phyloP scores from a whole-genome alignment of 169 alveolate genomes.

The Amoebophrya sp. region DNA sequence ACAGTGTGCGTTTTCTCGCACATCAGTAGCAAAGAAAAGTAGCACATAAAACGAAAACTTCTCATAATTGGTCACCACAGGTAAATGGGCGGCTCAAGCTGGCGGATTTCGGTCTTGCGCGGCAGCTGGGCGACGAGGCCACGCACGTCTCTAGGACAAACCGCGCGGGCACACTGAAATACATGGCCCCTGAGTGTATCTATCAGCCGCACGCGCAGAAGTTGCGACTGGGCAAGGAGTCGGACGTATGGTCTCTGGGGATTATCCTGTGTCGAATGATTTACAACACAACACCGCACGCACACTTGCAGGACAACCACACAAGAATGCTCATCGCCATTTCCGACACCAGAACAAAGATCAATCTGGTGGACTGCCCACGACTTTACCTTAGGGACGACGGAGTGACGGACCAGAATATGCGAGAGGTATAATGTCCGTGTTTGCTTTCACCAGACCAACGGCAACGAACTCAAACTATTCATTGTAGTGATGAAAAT shows the following conservation, averaged over 20 bases:
- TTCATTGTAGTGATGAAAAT: too few species aligned
- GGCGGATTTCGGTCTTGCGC: constrained; percentile 2
- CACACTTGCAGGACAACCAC: constrained; percentile 22
- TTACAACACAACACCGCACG: constrained; percentile 14
- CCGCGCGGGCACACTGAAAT: constrained; percentile 6
- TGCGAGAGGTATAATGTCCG: too few species aligned
- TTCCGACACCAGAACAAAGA: neutral
- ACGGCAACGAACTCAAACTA: too few species aligned
- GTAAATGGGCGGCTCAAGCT: neutral
- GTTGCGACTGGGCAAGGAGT: neutral
- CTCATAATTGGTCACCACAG: too few species aligned
- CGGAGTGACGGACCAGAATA: neutral
- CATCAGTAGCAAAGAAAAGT: too few species aligned
- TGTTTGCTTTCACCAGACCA: too few species aligned
- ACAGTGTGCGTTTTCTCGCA: too few species aligned
- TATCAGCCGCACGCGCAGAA: constrained; percentile 14
- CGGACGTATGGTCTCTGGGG: constrained; percentile 14
- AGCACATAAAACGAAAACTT: too few species aligned
- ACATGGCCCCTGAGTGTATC: constrained; percentile 11
- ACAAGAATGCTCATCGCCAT: constrained; percentile 1
- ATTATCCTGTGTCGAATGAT: constrained; percentile 12
- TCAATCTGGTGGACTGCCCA: neutral
- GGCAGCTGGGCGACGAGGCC: neutral
- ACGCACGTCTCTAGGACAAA: neutral
- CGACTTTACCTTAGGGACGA: neutral